Base-by-base conservation (phyloP, 148 eudicot species). In the Nepenthes gracilis region DNA sequence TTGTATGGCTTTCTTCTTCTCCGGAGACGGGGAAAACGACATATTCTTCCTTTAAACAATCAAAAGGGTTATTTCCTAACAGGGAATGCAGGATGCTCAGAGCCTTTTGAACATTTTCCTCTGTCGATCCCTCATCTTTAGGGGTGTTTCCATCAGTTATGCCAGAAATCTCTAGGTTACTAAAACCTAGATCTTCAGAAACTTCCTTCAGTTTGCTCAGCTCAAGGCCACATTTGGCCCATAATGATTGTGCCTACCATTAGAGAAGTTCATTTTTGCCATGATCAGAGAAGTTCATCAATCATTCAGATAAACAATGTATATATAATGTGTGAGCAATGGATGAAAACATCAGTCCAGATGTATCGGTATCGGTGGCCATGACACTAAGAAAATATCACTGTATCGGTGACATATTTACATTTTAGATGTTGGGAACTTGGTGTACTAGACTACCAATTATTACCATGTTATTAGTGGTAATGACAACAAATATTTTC, bases 161-260 rank as follows among this genome's bases (percentile, higher is more conserved):
- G 40, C 65, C 62, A 15, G 64, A 66, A 57, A 61, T 56, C 43
- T 66, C 67, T 54, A 56, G 71, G 50, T 56, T 55, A 74, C 55
- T 51, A 34, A 74, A 59, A 61, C 80, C 73, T 51, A 63, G 75
- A 61, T 80, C 78, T 65, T 77, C 73, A 59, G 82, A 55, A 37
- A 72, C 74, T 66, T 62, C 83, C 67, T 71, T 79, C 64, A 78
- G 70, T 63, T 61, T 72, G 23, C 66, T 61, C 70, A 84, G 75
- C 70, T 89, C 89, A 15, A 65, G 75, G 71, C 77, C 59, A 74
- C 97, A 93, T 58, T 75, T 76, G 56, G 55, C 64, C 80, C 75
- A 75, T 58, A 81, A 51, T 53, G 78, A 67, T 65, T 81, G 74
- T 67, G 72, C 92, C 99, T 89, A 92, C 76, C 75, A 49, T 56